Evolutionary conservation across 176 grass and related monocot species (phyloP), one percentile per base, ranked within the genome.

Genomic region (Cenchrus americanus): DNA sequence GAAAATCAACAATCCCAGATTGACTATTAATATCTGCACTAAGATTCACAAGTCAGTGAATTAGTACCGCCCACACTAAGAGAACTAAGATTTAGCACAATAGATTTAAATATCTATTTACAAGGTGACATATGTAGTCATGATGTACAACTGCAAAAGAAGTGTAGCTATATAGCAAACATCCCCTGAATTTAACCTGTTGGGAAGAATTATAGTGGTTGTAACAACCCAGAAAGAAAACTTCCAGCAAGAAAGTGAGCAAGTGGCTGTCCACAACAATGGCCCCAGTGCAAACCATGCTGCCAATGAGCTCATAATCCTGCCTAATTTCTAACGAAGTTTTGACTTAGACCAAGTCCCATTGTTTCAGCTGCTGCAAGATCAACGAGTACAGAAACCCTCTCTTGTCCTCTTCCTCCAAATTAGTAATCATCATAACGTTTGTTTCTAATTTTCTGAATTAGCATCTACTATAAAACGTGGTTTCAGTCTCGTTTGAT

Each of bases 321-420:
- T 80, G 10, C 66, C 41, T 55, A 73, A 54, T 65, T 22, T 52
- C 47, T 70, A 86, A 53, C 37, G 13, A 55, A 54, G 24, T 57
- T 73, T 88, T 61, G 69, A 75, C 62, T 69, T 80, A 34, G 52
- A 80, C 22, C 12, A 62, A 69, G 53, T 69, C 62, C 7, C 27
- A 19, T 79, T 66, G 71, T 60, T 84, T 42, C 67, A 80, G 51
- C 10, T 10, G 73, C 24, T 79, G 48, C 68, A 66, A 60, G 43
- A 85, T 76, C 40, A 82, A 82, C 66, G 11, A 51, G 21, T 40
- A 82, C 66, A 65, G 49, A 5, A 30, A 66, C 19, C 51, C 43
- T 26, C 19, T 8, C 57, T 59, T 51, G 48, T 13, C 19, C 10
- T 58, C 10, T 81, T 44, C 10, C 5, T 41, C 41, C 41, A 10